A percentile compares a stretch with the other conserved stretches of the same genome.
Conservation (phyloP, 2,329 filamentous ascomycete species). For the Fusarium illudens region DNA sequence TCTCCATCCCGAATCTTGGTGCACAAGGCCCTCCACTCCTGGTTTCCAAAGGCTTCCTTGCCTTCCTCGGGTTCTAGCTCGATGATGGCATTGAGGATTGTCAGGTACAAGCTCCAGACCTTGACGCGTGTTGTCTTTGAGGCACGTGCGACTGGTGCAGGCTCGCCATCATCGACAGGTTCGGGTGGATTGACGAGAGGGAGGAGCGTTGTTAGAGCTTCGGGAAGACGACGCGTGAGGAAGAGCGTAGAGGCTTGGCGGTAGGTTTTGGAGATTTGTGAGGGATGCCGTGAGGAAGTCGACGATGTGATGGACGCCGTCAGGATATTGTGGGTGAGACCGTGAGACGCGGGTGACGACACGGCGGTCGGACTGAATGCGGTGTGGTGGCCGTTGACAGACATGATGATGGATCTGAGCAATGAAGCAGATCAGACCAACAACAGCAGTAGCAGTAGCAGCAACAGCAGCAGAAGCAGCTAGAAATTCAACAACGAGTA, state of each 20-base stretch:
- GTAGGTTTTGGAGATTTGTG: conserved; percentile 88
- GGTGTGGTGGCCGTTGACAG: conserved; percentile 54
- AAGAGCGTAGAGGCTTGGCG: conserved; percentile 94
- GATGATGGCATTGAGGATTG: conserved; percentile 88
- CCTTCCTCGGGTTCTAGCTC: conserved; percentile 91
- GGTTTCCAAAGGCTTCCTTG: conserved; percentile 84
- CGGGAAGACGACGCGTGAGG: conserved; percentile 89
- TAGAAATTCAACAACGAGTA: background rate
- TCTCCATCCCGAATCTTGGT: conserved; percentile 86
- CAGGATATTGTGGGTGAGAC: conserved; percentile 60
- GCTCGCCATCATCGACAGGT: conserved; percentile 59
- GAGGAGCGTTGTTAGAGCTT: conserved; percentile 85
- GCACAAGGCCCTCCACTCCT: conserved; percentile 84
- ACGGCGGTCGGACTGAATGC: conserved; percentile 55
- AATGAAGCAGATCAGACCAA: conserved; percentile 8
- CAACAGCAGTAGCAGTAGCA: background rate
- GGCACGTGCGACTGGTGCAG: conserved; percentile 80
- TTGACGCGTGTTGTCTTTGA: conserved; percentile 88
- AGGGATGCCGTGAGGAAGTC: conserved; percentile 67
- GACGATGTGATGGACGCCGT: conserved; percentile 74
- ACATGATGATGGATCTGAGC: conserved; percentile 47
- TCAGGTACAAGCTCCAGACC: conserved; percentile 97
- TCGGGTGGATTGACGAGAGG: conserved; percentile 76
- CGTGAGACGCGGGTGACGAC: conserved; percentile 46
- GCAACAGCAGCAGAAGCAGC: conserved; percentile 6